Conservation (phyloP, 176 grass and related monocot species). For the Poa pratensis region DNA sequence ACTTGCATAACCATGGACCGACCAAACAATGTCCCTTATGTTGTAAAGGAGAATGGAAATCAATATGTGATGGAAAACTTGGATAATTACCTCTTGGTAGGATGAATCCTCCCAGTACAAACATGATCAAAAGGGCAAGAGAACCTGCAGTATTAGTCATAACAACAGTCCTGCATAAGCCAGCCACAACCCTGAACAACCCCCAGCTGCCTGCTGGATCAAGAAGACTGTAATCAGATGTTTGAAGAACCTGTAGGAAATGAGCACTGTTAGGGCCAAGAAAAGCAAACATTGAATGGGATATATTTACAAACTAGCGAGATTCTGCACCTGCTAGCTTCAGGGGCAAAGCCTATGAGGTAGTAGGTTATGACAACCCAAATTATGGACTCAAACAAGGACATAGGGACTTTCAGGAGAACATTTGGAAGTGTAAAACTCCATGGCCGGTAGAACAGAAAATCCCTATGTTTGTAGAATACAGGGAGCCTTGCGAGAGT, state of each 20-base stretch:
- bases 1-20: not conserved
- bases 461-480: conserved; percentile 93
- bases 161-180: conserved; percentile 78
- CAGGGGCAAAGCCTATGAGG: conserved; percentile 83
- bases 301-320: conserved; percentile 30
- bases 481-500: conserved; percentile 75
- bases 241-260: conserved; percentile 86
- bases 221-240: conserved; percentile 81
- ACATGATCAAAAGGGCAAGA: conserved; percentile 74
- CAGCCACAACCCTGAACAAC: conserved; percentile 71
- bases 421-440: conserved; percentile 76
- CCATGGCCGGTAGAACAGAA: conserved; percentile 85
- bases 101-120: conserved; percentile 91
- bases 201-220: conserved; percentile 87
- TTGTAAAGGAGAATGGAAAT: conserved; percentile 5
- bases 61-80: conserved; percentile 20
- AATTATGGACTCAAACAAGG: conserved; percentile 69
- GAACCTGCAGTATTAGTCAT: conserved; percentile 82
- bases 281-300: conserved; percentile 29
- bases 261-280: conserved; percentile 17
- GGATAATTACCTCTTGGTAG: conserved; percentile 70
- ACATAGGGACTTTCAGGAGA: conserved; percentile 71
- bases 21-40: conserved; percentile 12
- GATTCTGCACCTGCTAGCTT: conserved; percentile 71
- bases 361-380: conserved; percentile 84